A percentile compares a stretch with the other conserved stretches of the same genome.
Evolutionary conservation across 2,329 filamentous ascomycete species (phyloP).

Genomic region (Aspergillus thermomutatus): DNA sequence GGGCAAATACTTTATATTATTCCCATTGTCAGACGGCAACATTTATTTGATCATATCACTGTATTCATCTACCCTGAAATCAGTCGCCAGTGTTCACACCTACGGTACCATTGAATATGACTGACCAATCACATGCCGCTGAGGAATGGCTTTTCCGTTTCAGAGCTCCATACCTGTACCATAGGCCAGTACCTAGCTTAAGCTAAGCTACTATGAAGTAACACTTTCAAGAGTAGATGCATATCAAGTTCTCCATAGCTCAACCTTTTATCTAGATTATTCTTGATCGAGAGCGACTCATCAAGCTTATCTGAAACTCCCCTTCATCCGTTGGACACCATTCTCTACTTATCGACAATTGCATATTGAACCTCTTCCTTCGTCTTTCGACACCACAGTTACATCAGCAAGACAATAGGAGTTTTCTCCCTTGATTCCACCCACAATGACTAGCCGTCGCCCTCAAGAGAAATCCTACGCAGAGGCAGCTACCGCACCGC

Average conservation of each 20-base stretch:
- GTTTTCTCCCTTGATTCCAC: background rate
- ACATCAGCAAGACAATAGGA: background rate
- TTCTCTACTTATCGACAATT: background rate
- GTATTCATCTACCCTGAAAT: background rate
- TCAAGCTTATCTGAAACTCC: background rate
- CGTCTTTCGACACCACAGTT: background rate
- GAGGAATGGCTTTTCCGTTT: background rate
- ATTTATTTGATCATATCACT: background rate
- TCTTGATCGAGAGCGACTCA: background rate
- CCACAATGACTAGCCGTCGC: background rate
- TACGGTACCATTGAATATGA: background rate
- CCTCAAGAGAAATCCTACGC: constrained; percentile 23
- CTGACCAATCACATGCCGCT: background rate
- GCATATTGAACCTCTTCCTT: background rate
- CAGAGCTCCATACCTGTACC: background rate
- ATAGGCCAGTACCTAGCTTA: background rate
- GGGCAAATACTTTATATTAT: background rate
- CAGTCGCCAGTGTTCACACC: background rate
- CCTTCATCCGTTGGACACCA: background rate
- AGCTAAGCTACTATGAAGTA: background rate
- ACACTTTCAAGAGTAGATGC: background rate
- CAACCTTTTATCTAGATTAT: background rate
- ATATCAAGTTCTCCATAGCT: background rate
- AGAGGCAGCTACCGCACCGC: constrained; percentile 27
- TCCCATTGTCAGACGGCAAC: background rate